phyloP scores from a whole-genome alignment of 1,139 yeast genomes.

The Taiozyma sp. region DNA sequence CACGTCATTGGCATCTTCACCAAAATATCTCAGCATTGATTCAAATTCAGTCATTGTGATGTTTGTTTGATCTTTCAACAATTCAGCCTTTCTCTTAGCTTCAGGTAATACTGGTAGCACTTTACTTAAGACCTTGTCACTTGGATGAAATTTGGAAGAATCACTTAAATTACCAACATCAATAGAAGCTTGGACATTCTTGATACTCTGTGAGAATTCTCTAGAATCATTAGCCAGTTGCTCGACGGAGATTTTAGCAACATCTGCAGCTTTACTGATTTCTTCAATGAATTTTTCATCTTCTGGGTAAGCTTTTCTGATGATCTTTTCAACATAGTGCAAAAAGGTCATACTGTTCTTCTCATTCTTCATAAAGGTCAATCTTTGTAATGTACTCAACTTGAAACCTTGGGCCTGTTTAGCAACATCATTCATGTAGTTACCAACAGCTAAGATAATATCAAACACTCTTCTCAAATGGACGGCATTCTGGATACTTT shows the following conservation, averaged over 20 bases:
- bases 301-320: slow-evolving; percentile 65
- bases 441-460: slow-evolving; percentile 76
- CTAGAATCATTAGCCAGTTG: slow-evolving; percentile 58
- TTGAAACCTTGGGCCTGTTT: slow-evolving; percentile 82
- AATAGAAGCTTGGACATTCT: slow-evolving; percentile 65
- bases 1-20: slow-evolving; percentile 68
- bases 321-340: slow-evolving; percentile 72
- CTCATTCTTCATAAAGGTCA: slow-evolving; percentile 72
- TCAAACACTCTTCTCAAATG: slow-evolving; percentile 64
- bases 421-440: slow-evolving; percentile 74
- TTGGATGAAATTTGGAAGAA: slow-evolving; percentile 68
- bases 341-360: slow-evolving; percentile 74
- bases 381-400: slow-evolving; percentile 65
- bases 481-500: slow-evolving; percentile 50
- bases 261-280: slow-evolving; percentile 49
- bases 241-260: slow-evolving; percentile 63
- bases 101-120: slow-evolving; percentile 61
- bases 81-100: slow-evolving; percentile 62
- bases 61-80: slow-evolving; percentile 56
- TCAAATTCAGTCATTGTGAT: slow-evolving; percentile 65
- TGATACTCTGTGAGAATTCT: slow-evolving; percentile 49
- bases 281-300: slow-evolving; percentile 55
- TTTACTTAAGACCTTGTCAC: slow-evolving; percentile 56
- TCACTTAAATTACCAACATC: slow-evolving; percentile 77
- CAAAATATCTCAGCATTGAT: slow-evolving; percentile 64